Base-by-base conservation (phyloP, 257 asterid species). In the Avicennia marina region DNA sequence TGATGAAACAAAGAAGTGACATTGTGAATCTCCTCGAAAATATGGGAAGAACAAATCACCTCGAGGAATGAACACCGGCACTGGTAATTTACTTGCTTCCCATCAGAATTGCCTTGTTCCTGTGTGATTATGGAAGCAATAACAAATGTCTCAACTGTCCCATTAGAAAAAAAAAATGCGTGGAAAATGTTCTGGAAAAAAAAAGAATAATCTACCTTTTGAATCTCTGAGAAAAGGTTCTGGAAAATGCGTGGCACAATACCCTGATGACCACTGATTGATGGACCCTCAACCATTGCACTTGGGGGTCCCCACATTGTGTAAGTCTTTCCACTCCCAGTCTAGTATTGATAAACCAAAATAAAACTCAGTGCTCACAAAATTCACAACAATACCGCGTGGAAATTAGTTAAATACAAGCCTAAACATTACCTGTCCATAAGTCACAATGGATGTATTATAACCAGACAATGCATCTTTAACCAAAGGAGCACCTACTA, bases 261-360 rank as follows among this genome's bases (percentile, higher is more conserved):
- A 52, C 99, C 99, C 75, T 84, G 97, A 76, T 70, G 79, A 46
- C 79, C 88, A 75, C 53, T 56, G 41, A 69, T 71, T 17, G 85
- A 73, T 42, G 85, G 95, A 73, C 70, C 76, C 25, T 77, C 95
- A 58, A 89, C 83, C 87, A 93, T 89, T 10, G 99, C 87, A 64
- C 90, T 86, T 15, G 77, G 97, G 11, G 97, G 96, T 54, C 99
- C 97, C 96, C 97, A 93, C 96, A 93, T 83, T 31, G 99, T 89
- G 67, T 75, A 86, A 21, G 97, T 76, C 77, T 93, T 89, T 18
- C 99, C 99, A 73, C 94, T 93, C 39, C 97, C 97, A 74, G 91
- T 93, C 99, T 93, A 60, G 68, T 13, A 66, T 72, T 43, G 17
- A 42, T 50, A 54, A 34, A 64, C 15, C 56, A 60, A 50, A 48